Evolutionary conservation across 2,329 filamentous ascomycete genomes (phyloP), one percentile per base, ranked within the genome.

Genomic region (Esteya vermicola): DNA sequence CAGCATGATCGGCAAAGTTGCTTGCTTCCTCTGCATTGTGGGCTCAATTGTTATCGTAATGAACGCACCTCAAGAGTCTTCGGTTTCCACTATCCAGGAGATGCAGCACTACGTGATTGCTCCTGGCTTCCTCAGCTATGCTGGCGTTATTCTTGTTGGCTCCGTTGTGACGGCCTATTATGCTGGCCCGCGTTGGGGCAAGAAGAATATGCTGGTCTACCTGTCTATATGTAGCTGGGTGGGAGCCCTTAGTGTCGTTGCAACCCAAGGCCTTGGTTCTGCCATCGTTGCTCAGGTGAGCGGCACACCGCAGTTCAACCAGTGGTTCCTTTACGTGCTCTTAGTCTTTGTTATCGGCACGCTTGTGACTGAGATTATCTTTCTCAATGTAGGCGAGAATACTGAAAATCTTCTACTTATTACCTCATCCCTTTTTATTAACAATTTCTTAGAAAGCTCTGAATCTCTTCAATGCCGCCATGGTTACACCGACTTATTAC

Each of bases 401-500:
- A n/a, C 20, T 9, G 3, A 3, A 3, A 13, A 16, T 9, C 22
- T n/a, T 37, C 4, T 12, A 6, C 10, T n/a, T 3, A 8, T 10
- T 12, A 1, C 16, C 26, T 30, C 21, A 32, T 41, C 35, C 30
- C n/a, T 26, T 23, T 43, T 47, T 43, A 59, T 32, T 9, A 4
- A 43, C 61, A n/a, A n/a, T n/a, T n/a, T n/a, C n/a, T n/a, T n/a
- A 96, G 88, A 98, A 98, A 95, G 91, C 91, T 6, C 70, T 96
- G 42, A 96, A 98, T 54, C 62, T 98, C 37, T 96, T 89, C 68
- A 96, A 98, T 53, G 91, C 91, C 28, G 89, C 91, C 8, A 72
- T 98, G 48, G 91, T 98, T 44, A 98, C 91, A 0, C 91, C 91
- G 1, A 98, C 91, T 3, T 98, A 98, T 63, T 98, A 98, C 58